These are phyloP conservation scores for Trichoderma pleuroti DNA, from an alignment of 2,329 filamentous ascomycete genomes.

Conservation along the genomic window DNA sequence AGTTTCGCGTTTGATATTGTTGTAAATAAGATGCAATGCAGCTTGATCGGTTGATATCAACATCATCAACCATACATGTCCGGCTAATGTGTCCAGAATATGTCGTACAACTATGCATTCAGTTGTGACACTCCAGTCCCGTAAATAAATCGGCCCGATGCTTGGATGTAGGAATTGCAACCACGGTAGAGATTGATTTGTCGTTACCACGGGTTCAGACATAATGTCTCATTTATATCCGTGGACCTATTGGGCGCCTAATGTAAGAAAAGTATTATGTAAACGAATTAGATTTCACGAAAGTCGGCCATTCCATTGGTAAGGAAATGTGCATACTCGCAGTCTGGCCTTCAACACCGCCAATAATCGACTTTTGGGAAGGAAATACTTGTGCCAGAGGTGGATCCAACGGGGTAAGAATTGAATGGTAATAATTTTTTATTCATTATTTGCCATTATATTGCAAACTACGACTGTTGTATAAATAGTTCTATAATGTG, in stretches of 20 bases:
- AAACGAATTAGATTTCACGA: neutral
- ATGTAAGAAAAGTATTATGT: neutral
- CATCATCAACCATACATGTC: neutral
- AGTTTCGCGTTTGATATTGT: neutral
- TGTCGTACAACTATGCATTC: neutral
- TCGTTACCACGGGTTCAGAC: neutral
- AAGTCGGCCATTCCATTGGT: neutral
- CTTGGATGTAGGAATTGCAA: neutral
- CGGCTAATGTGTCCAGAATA: neutral
- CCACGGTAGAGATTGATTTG: neutral
- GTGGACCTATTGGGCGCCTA: neutral
- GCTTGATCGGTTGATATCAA: neutral
- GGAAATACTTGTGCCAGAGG: neutral
- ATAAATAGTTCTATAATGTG: neutral
- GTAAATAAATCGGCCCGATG: neutral
- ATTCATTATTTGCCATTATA: neutral
- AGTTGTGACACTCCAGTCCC: neutral
- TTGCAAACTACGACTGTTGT: neutral
- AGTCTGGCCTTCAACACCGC: neutral
- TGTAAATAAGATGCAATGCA: neutral
- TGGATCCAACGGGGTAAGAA: neutral
- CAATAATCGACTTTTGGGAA: neutral
- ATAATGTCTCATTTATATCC: neutral
- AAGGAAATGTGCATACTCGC: neutral
- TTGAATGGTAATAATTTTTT: neutral